Conservation (phyloP, 805 yeast species). For the Nakazawaea ernobii region DNA sequence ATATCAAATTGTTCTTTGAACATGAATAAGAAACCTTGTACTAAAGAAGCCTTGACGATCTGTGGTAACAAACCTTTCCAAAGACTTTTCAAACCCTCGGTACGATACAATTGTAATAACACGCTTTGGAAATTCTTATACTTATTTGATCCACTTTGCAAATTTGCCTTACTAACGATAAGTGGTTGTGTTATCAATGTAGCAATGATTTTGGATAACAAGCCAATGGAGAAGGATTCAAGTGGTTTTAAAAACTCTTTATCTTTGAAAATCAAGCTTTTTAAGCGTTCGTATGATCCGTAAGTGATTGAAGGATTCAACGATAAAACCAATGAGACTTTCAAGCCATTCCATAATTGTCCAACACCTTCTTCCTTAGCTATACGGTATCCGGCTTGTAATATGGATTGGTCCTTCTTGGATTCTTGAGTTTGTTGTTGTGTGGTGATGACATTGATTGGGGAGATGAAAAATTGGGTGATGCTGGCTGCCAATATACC, state of each 20-base stretch:
- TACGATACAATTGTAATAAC: constrained; percentile 48
- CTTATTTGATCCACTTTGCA: constrained; percentile 43
- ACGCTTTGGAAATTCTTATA: constrained; percentile 61
- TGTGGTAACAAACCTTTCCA: constrained; percentile 84
- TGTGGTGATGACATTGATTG: constrained; percentile 70
- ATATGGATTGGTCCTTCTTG: constrained; percentile 20
- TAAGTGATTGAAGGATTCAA: constrained; percentile 84
- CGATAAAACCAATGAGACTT: constrained; percentile 73
- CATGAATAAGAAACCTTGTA: constrained; percentile 80
- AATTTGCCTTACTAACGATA: constrained; percentile 77
- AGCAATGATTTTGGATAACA: constrained; percentile 75
- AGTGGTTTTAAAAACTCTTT: constrained; percentile 44
- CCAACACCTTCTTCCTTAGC: constrained; percentile 56
- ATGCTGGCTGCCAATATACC: constrained; percentile 82
- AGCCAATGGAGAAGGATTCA: constrained; percentile 69
- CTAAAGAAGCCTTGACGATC: constrained; percentile 72
- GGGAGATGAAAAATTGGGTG: constrained; percentile 75
- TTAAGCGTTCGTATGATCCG: constrained; percentile 70
- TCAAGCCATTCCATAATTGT: constrained; percentile 81
- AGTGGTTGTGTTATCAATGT: constrained; percentile 79
- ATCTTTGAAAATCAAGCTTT: constrained; percentile 38
- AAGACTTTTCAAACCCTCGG: constrained; percentile 60
- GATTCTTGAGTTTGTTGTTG: constrained; percentile 41
- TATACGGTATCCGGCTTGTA: constrained; percentile 43
- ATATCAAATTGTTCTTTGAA: constrained; percentile 58